phyloP scores from a whole-genome alignment of 2,329 filamentous ascomycete species.

The Scortechinia acanthostroma region DNA sequence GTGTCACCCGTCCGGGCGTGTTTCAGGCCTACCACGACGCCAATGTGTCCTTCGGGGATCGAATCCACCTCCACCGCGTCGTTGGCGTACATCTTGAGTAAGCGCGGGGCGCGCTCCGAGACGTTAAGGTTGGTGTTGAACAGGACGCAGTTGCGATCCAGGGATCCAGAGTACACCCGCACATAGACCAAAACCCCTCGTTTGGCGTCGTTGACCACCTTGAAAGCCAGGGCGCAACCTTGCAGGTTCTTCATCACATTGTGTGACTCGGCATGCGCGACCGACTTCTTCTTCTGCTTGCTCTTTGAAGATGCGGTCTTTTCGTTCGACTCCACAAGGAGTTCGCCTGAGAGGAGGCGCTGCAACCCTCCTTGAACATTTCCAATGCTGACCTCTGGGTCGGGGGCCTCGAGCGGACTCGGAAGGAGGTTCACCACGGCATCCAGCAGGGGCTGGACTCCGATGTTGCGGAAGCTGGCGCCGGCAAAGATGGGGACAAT shows the following conservation, averaged over 20 bases:
- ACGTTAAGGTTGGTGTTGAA: slow-evolving; percentile 64
- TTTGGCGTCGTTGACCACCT: slow-evolving; percentile 64
- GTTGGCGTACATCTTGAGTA: slow-evolving; percentile 67
- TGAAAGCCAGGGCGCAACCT: slow-evolving; percentile 65
- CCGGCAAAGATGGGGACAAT: slow-evolving; percentile 65
- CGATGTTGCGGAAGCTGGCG: slow-evolving; percentile 67
- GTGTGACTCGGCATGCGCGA: slow-evolving; percentile 11
- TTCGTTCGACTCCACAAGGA: slow-evolving; percentile 23
- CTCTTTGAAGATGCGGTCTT: slow-evolving; percentile 19
- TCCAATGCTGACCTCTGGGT: slow-evolving; percentile 55
- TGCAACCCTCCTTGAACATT: slow-evolving; percentile 39
- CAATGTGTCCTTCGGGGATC: slow-evolving; percentile 61
- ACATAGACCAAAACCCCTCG: slow-evolving; percentile 66
- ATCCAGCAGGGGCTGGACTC: slow-evolving; percentile 66
- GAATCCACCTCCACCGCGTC: slow-evolving; percentile 62
- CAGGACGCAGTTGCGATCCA: slow-evolving; percentile 49
- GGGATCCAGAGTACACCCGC: slow-evolving; percentile 60
- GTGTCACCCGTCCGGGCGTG: slow-evolving; percentile 36
- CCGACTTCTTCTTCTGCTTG: slow-evolving; percentile 27
- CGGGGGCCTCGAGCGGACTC: slow-evolving; percentile 53
- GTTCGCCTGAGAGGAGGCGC: slow-evolving; percentile 33
- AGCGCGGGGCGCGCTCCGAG: slow-evolving; percentile 52
- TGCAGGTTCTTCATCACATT: slow-evolving; percentile 35
- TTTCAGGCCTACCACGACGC: slow-evolving; percentile 1
- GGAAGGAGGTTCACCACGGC: slow-evolving; percentile 62